phyloP scores from a whole-genome alignment of 495 filamentous ascomycete species.

The Tuber indicum region DNA sequence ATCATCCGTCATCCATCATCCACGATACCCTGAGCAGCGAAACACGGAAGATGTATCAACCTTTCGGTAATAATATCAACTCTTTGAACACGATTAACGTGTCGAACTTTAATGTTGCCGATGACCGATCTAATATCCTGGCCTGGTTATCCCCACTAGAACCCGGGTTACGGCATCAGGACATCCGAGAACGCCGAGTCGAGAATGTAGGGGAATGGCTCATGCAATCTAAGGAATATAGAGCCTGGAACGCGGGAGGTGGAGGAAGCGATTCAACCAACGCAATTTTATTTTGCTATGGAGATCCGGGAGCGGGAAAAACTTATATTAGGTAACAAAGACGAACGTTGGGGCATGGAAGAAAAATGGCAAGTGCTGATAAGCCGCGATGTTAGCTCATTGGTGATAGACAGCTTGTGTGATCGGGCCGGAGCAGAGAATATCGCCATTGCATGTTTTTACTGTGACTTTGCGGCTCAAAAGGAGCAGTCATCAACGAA shows the following conservation, averaged over 20 bases:
- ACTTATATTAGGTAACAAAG: neutral
- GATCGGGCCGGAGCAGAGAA: neutral
- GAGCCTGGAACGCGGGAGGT: neutral
- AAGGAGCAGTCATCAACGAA: neutral
- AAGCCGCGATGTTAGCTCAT: neutral
- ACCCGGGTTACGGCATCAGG: neutral
- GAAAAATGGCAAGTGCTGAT: neutral
- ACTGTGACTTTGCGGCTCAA: neutral
- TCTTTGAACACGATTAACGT: neutral
- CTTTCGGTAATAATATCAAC: neutral
- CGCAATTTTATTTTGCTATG: neutral
- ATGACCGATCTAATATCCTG: neutral
- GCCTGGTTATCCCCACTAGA: neutral
- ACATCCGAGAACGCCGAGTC: neutral
- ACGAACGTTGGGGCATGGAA: no score
- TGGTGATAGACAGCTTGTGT: neutral
- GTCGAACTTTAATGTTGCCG: neutral
- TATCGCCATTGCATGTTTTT: neutral
- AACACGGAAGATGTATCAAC: neutral
- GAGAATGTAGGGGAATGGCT: neutral
- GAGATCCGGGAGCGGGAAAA: neutral
- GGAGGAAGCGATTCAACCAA: neutral
- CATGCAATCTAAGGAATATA: neutral
- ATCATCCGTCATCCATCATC: neutral
- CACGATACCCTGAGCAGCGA: neutral